phyloP scores from a whole-genome alignment of 805 yeast species.

The Cyberlindnera xishuangbannaensis region DNA sequence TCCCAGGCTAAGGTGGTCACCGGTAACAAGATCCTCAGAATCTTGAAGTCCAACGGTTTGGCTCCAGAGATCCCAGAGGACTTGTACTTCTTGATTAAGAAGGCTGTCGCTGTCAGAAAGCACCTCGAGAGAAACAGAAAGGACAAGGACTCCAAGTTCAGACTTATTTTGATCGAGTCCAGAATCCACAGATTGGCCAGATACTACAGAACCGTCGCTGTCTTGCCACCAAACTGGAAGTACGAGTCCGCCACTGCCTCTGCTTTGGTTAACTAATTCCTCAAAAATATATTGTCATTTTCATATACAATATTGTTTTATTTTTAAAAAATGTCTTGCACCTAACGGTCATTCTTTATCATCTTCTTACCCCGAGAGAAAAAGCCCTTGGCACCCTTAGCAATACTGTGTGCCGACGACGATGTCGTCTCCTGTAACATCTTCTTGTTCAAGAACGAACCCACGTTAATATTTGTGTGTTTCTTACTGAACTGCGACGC shows the following conservation, averaged over 20 bases:
- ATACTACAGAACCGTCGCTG: constrained; percentile 99
- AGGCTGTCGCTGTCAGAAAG: constrained; percentile 99
- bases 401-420: constrained; percentile 41
- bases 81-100: constrained; percentile 97
- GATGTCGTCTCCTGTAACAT: constrained; percentile 48
- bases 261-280: constrained; percentile 92
- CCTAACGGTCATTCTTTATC: constrained; percentile 31
- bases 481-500: constrained; percentile 31
- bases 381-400: constrained; percentile 51
- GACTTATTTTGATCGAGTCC: constrained; percentile 99
- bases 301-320: too few species aligned
- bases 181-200: constrained; percentile 99
- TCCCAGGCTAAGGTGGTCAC: constrained; percentile 96
- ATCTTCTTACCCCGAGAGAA: constrained; percentile 53
- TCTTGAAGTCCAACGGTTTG: constrained; percentile 98
- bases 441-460: constrained; percentile 44
- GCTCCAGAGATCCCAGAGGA: constrained; percentile 99
- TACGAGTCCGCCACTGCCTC: constrained; percentile 99
- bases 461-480: constrained; percentile 35
- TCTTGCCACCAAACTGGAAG: constrained; percentile 99
- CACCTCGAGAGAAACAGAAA: constrained; percentile 99
- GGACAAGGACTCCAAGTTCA: constrained; percentile 99
- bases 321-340: too few species aligned
- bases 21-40: constrained; percentile 99
- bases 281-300: too few species aligned